Conservation (phyloP, 495 filamentous ascomycete species). For the Acidomyces sp. region DNA sequence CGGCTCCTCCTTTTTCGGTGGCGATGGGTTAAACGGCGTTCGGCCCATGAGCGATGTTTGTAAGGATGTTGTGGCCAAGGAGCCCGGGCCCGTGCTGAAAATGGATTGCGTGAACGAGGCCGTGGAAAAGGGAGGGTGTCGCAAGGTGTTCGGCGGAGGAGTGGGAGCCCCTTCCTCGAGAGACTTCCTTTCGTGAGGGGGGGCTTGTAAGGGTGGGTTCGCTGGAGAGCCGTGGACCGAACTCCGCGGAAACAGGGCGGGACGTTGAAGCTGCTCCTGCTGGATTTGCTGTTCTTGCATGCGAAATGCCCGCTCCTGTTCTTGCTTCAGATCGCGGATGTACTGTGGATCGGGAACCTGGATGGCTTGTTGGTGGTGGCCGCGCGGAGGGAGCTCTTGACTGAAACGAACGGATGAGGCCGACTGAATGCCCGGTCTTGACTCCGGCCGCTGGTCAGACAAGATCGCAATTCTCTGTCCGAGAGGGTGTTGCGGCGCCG, state of each 20-base stretch:
- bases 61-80: slow-evolving; percentile 1
- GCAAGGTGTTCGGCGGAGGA: slow-evolving; percentile 8
- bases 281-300: slow-evolving; percentile 15
- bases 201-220: slow-evolving; percentile 7
- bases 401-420: neutral
- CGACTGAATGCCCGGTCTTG: slow-evolving; percentile 1
- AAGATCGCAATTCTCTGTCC: slow-evolving; percentile 9
- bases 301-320: slow-evolving; percentile 12
- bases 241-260: neutral
- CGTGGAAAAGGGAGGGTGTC: slow-evolving; percentile 3
- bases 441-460: slow-evolving; percentile 11
- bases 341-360: neutral
- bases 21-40: slow-evolving; percentile 6
- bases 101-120: neutral
- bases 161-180: slow-evolving; percentile 12
- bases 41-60: slow-evolving; percentile 5
- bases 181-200: slow-evolving; percentile 8
- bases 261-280: slow-evolving; percentile 12
- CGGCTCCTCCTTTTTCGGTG: slow-evolving; percentile 13
- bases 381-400: slow-evolving; percentile 8
- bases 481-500: slow-evolving; percentile 13
- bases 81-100: too few species aligned
- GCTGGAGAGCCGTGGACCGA: slow-evolving; percentile 13
- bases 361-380: slow-evolving; percentile 6
- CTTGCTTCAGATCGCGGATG: slow-evolving; percentile 7